phyloP scores from a whole-genome alignment of 495 filamentous ascomycete genomes.

The Letharia columbiana region DNA sequence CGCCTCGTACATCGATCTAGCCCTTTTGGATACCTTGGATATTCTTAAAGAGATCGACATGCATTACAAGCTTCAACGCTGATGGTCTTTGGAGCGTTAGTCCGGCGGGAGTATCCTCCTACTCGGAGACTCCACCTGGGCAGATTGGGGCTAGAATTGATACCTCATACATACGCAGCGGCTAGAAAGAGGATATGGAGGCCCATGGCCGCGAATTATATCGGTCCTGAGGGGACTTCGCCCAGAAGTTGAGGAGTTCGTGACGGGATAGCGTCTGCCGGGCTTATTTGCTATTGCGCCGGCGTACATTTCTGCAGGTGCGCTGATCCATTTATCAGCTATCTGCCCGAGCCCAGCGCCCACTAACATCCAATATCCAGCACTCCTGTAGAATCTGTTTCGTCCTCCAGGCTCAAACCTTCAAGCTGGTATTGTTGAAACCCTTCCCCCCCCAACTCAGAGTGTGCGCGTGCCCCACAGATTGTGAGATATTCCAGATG shows the following conservation, averaged over 20 bases:
- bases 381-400: not conserved
- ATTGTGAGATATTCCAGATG: not conserved
- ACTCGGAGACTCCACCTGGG: not conserved
- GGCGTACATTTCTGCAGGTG: not conserved
- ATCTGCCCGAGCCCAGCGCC: not conserved
- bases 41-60: conserved; percentile 2
- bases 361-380: not conserved
- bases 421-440: not conserved
- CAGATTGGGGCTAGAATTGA: not conserved
- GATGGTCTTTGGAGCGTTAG: conserved; percentile 5
- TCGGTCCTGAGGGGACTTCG: not conserved
- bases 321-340: not conserved
- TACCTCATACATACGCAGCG: not conserved
- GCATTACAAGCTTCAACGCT: conserved; percentile 2
- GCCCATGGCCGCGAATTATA: too few relatives aligned
- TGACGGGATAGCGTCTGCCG: not conserved
- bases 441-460: not conserved
- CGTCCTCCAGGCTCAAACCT: not conserved
- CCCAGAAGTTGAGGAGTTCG: not conserved
- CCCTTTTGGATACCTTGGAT: not conserved
- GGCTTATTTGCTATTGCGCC: not conserved
- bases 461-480: not conserved
- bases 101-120: conserved; percentile 1
- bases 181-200: not conserved
- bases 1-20: conserved; percentile 9